Evolutionary conservation across 495 filamentous ascomycete species (phyloP).

Genomic region (Haplographium delicatum): DNA sequence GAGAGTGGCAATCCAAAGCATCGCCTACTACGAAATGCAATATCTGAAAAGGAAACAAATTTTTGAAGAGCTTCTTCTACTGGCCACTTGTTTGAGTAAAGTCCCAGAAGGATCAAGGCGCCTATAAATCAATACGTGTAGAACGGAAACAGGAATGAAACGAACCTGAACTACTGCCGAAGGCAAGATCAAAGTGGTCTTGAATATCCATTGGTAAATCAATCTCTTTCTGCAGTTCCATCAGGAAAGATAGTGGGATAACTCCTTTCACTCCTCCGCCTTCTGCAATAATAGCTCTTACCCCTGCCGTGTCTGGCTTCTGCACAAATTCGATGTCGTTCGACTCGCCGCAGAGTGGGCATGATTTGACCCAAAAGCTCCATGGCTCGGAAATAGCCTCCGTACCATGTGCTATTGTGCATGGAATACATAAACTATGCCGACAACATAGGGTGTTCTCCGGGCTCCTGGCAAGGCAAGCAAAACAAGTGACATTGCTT

Average conservation of each 20-base stretch:
- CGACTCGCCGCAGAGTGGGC: not conserved
- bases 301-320: constrained; percentile 7
- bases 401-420: not conserved
- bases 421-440: constrained; percentile 6
- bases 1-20: not conserved
- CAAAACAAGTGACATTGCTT: constrained; percentile 1
- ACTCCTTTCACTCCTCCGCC: constrained; percentile 1
- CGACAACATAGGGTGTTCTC: not conserved
- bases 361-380: not conserved
- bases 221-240: not conserved
- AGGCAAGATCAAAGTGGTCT: constrained; percentile 8
- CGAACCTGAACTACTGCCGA: not conserved
- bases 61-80: not conserved
- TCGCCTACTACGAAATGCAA: not conserved
- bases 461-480: not conserved
- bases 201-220: not conserved
- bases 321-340: not conserved
- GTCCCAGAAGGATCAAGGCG: not conserved
- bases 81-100: not conserved
- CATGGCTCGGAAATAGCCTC: not conserved
- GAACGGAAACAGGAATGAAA: not conserved
- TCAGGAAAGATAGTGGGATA: not conserved
- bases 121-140: not conserved
- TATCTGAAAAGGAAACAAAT: not conserved
- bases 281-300: not conserved